Conservation (phyloP, 1,284 basidiomycete genomes). For the Takashimella tepidaria region DNA sequence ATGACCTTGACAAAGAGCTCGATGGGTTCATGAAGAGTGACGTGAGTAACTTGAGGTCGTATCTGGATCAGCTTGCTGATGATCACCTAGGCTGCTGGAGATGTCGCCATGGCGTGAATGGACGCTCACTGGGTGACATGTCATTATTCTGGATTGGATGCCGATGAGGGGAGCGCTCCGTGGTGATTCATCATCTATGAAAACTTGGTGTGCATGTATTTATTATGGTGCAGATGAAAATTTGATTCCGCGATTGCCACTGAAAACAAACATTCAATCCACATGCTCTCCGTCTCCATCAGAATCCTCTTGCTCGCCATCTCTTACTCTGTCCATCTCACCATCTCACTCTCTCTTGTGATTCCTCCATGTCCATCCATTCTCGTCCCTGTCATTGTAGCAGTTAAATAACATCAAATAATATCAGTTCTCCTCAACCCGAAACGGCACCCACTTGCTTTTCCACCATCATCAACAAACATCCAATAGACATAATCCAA, state of each 20-base stretch:
- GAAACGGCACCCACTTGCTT: not conserved
- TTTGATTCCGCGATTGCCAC: no score
- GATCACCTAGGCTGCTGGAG: constrained; percentile 1
- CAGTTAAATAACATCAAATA: not conserved
- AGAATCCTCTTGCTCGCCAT: not conserved
- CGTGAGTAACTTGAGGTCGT: constrained; percentile 7
- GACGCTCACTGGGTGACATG: no score
- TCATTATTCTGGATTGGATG: no score
- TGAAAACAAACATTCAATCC: no score
- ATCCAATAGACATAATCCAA: not conserved
- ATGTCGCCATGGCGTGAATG: constrained; percentile 13
- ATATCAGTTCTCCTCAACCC: no score
- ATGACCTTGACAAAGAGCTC: constrained; percentile 83
- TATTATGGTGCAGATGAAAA: no score
- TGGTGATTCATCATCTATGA: no score
- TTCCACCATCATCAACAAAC: not conserved
- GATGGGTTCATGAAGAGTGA: constrained; percentile 82
- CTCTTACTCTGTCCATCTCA: not conserved
- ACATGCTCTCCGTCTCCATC: not conserved
- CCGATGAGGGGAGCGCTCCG: no score
- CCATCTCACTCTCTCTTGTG: not conserved
- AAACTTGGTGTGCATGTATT: no score
- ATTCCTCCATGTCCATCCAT: not conserved
- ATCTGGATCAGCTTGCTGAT: not conserved
- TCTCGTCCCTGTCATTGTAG: not conserved